These are phyloP conservation scores for Circinella minor DNA, from an alignment of 371 early-diverging fungal species.

Conservation along the genomic window DNA sequence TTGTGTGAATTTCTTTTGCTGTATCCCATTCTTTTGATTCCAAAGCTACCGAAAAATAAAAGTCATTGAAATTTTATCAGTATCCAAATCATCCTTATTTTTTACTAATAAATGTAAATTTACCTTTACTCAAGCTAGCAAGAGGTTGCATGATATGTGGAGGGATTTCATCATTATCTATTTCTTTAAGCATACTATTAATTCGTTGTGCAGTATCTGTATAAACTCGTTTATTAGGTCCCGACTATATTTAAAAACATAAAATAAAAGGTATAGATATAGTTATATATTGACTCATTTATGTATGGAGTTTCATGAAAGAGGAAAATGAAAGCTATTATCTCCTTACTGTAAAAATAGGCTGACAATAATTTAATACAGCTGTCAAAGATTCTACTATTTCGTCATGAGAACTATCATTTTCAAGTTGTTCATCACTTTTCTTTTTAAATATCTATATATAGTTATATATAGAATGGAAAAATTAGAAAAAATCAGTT, in stretches of 20 bases:
- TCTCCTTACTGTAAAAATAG: conserved; percentile 14
- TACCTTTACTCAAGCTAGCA: conserved; percentile 21
- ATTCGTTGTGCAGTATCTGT: conserved; percentile 26
- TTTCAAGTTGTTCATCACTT: neutral
- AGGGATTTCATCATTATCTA: conserved; percentile 12
- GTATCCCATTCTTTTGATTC: conserved; percentile 20
- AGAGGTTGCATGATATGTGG: conserved; percentile 18
- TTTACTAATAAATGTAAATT: neutral
- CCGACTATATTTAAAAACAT: conserved; percentile 18
- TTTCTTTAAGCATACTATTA: conserved; percentile 15
- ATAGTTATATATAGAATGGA: no score
- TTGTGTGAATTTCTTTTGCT: conserved; percentile 20
- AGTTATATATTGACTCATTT: no score
- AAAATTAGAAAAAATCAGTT: no score
- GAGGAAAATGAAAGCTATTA: neutral
- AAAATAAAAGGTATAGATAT: neutral
- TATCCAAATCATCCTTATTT: neutral
- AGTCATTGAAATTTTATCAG: neutral
- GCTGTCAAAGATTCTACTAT: conserved; percentile 9
- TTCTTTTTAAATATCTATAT: conserved; percentile 27
- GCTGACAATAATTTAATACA: conserved; percentile 14
- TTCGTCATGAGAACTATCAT: conserved; percentile 7
- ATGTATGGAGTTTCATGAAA: neutral
- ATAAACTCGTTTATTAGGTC: conserved; percentile 25
- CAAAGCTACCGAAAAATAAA: conserved; percentile 14